These are phyloP conservation scores for Trichosanthes truncata DNA, from an alignment of 306 rosid species.

Conservation along the genomic window DNA sequence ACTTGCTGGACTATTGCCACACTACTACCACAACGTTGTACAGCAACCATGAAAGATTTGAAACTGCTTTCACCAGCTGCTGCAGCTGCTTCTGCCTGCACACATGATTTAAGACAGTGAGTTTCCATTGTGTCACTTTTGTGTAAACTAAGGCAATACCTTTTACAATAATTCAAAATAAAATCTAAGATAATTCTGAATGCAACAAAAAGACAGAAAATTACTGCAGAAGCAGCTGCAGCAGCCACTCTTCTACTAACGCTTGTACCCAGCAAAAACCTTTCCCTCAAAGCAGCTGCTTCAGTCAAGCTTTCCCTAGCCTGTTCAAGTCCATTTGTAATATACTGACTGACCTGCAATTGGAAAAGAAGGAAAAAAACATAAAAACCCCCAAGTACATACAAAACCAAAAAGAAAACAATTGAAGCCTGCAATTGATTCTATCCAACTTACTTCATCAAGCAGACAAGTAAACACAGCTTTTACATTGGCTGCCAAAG, in stretches of 20 bases:
- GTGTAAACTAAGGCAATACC: slow-evolving; percentile 13
- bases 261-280: slow-evolving; percentile 63
- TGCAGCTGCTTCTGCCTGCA: slow-evolving; percentile 97
- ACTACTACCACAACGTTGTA: slow-evolving; percentile 96
- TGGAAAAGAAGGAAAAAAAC: not conserved
- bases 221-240: slow-evolving; percentile 96
- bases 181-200: slow-evolving; percentile 2
- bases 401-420: not conserved
- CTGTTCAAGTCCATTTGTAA: slow-evolving; percentile 87
- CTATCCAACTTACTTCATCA: slow-evolving; percentile 72
- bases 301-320: slow-evolving; percentile 88
- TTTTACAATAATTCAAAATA: not conserved
- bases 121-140: not conserved
- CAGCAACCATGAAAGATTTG: slow-evolving; percentile 97
- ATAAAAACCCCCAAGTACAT: not conserved
- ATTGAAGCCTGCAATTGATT: slow-evolving; percentile 10
- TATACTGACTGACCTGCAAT: slow-evolving; percentile 79
- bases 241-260: slow-evolving; percentile 92
- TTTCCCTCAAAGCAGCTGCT: slow-evolving; percentile 91
- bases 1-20: slow-evolving; percentile 97
- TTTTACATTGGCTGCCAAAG: slow-evolving; percentile 74
- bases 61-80: slow-evolving; percentile 99
- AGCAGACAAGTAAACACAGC: slow-evolving; percentile 82
- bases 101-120: slow-evolving; percentile 17
- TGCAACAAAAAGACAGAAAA: slow-evolving; percentile 16